Conservation (phyloP, 495 filamentous ascomycete genomes). For the Xylaria intraflava region DNA sequence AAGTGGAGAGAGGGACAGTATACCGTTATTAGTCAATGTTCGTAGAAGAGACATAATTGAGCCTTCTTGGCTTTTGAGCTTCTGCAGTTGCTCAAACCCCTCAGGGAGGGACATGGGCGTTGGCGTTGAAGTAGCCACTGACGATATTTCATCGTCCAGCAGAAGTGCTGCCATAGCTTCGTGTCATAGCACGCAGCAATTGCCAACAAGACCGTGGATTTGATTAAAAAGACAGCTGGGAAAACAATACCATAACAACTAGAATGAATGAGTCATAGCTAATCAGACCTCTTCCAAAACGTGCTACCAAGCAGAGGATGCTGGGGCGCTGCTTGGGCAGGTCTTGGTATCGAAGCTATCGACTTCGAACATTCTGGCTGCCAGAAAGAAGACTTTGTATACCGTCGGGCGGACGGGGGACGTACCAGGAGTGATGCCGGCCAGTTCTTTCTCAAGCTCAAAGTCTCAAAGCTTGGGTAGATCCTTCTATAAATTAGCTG, state of each 20-base stretch:
- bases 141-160: constrained; percentile 17
- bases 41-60: constrained; percentile 39
- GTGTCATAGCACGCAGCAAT: background rate
- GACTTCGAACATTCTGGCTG: background rate
- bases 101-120: constrained; percentile 22
- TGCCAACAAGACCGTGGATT: background rate
- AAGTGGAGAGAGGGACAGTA: constrained; percentile 4
- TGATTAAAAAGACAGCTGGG: background rate
- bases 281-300: constrained; percentile 4
- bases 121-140: constrained; percentile 18
- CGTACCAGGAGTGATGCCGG: background rate
- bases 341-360: background rate
- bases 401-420: background rate
- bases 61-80: constrained; percentile 31
- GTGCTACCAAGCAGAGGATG: background rate
- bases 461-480: background rate
- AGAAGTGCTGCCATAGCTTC: constrained; percentile 12
- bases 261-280: constrained; percentile 2
- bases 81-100: constrained; percentile 26
- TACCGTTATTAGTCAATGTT: constrained; percentile 41
- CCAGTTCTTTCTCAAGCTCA: background rate
- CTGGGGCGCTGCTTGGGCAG: constrained; percentile 3
- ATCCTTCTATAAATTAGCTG: background rate
- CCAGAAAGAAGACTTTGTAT: background rate
- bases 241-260: background rate